Evolutionary conservation across 371 early-diverging fungal genomes (phyloP).

Genomic region (Coemansia sp.): DNA sequence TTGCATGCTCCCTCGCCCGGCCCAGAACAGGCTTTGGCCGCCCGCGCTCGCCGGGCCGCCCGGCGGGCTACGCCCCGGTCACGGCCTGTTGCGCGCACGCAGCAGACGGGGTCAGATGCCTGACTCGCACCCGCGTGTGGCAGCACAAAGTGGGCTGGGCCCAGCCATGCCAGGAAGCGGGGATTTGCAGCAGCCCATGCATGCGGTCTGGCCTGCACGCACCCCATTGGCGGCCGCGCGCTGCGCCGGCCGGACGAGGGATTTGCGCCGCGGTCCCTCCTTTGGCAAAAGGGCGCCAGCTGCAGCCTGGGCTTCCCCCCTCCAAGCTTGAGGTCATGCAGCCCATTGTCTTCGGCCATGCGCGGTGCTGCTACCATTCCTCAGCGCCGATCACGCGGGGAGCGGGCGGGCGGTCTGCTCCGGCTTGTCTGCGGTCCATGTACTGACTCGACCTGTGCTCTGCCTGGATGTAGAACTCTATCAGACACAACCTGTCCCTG

Average conservation of each 20-base stretch:
- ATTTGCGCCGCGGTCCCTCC: slow-evolving; percentile 14
- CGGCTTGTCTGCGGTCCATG: not conserved
- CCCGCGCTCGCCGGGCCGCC: not conserved
- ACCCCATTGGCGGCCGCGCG: slow-evolving; percentile 20
- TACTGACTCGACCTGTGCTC: not conserved
- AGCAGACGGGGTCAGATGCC: no score
- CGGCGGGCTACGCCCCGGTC: not conserved
- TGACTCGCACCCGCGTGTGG: no score
- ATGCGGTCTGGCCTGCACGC: slow-evolving; percentile 40
- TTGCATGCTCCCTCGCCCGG: slow-evolving; percentile 8
- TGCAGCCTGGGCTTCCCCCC: slow-evolving; percentile 1
- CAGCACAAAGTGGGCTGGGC: slow-evolving; percentile 2
- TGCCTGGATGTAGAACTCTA: slow-evolving; percentile 62
- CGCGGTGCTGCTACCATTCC: slow-evolving; percentile 1
- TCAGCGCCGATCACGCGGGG: slow-evolving; percentile 18
- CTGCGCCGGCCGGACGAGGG: slow-evolving; percentile 1
- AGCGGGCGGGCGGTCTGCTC: slow-evolving; percentile 1
- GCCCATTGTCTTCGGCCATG: slow-evolving; percentile 11
- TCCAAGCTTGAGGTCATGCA: not conserved
- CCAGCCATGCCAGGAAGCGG: slow-evolving; percentile 10
- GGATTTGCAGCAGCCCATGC: slow-evolving; percentile 41
- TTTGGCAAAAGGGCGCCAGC: slow-evolving; percentile 1
- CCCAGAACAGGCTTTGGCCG: not conserved
- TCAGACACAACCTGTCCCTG: slow-evolving; percentile 84
- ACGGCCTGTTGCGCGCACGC: no score